phyloP scores from a whole-genome alignment of 2,329 filamentous ascomycete species.

The Ophiostoma novo-ulmi region DNA sequence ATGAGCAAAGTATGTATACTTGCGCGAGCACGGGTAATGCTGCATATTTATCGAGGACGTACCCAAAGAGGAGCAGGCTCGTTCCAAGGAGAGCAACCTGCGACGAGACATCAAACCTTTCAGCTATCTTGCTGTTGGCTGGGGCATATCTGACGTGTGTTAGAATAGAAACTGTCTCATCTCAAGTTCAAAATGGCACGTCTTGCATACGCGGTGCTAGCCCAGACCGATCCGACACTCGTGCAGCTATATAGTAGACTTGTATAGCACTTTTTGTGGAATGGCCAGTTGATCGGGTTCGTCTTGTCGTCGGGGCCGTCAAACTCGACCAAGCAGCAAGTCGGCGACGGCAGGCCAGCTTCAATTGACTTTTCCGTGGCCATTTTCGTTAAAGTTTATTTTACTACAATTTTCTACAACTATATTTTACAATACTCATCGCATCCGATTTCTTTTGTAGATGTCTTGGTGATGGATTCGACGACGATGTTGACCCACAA shows the following conservation, averaged over 20 bases:
- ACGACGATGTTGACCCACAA: conserved; percentile 2
- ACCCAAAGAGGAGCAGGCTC: conserved; percentile 18
- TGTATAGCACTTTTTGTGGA: conserved; percentile 15
- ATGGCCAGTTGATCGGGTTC: conserved; percentile 20
- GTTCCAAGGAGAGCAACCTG: conserved; percentile 19
- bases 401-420: neutral
- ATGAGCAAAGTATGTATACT: neutral
- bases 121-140: conserved; percentile 17
- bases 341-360: neutral
- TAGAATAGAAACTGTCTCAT: neutral
- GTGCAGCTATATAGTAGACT: conserved; percentile 21
- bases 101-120: conserved; percentile 15
- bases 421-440: neutral
- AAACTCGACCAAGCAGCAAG: conserved; percentile 9
- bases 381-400: neutral
- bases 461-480: neutral
- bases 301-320: conserved; percentile 11
- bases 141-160: conserved; percentile 14
- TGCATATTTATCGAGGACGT: neutral
- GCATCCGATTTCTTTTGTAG: neutral
- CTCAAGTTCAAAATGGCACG: neutral
- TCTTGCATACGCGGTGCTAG: conserved; percentile 20
- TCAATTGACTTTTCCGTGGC: neutral
- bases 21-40: neutral
- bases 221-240: conserved; percentile 20